Base-by-base conservation (phyloP, 2,329 filamentous ascomycete species). In the Bipolaris zeicola region DNA sequence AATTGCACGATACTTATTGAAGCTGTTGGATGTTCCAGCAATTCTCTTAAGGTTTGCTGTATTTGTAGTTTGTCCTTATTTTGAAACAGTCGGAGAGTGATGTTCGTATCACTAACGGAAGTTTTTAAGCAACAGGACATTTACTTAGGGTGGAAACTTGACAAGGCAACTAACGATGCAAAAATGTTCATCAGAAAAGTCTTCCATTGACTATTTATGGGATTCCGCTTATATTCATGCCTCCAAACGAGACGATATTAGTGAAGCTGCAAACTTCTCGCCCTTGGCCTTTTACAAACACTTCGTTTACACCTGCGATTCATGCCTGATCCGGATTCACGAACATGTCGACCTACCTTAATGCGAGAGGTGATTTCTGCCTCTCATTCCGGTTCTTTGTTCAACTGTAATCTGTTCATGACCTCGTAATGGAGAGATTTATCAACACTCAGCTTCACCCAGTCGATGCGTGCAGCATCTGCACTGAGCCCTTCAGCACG, bases 391-490 rank as follows among this genome's bases (percentile, higher is more conserved):
- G 20, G 26, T n/a, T 20, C 5, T 14, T 28, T 14, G 16, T 16
- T 14, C 31, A n/a, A 44, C 33, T 8, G 22, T 16, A 37, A 36
- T 34, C 39, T 34, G 11, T 20, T 6, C 31, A 34, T n/a, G 33
- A 7, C 33, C 20, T 37, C 16, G 45, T 42, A 11, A 72, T 73
- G 71, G 68, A 73, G 8, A 50, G 52, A 22, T 68, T 70, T 24
- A 60, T 74, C 44, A 45, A 63, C 7, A 66, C 58, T 13, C 61
- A 68, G 14, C 62, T 74, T 22, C 65, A 60, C 16, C 67, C 69
- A 0, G 66, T 62, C n/a, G 63, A 69, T 26, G 60, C 46, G 8
- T 74, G 71, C 47, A 53, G 60, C 7, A 64, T 74, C 18, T 74
- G 71, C 45, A 69, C 61, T 6, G 68, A 72, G 11, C 43, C 56